These are phyloP conservation scores for Rhodocollybia butyracea DNA, from an alignment of 768 basidiomycete species.

Conservation along the genomic window DNA sequence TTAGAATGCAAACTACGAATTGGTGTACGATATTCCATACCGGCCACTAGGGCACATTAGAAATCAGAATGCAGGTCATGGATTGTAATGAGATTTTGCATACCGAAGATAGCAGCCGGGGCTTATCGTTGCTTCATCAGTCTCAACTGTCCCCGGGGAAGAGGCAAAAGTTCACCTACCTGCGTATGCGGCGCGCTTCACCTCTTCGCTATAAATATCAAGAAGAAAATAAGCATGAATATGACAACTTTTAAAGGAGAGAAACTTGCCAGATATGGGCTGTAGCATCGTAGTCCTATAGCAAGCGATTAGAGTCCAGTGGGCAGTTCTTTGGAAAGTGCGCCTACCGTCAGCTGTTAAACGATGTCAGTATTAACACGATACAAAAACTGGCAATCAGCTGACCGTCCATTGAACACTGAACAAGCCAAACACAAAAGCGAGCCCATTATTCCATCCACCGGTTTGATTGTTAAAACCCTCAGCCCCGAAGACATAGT, in stretches of 20 bases:
- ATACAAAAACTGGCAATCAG: too few species aligned
- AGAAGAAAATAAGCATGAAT: constrained; percentile 3
- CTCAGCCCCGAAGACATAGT: too few species aligned
- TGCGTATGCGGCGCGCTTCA: constrained; percentile 75
- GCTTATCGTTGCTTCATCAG: too few species aligned
- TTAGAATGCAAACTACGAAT: neutral
- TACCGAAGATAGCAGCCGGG: too few species aligned
- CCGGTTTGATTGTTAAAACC: too few species aligned
- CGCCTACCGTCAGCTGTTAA: constrained; percentile 53
- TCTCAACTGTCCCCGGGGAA: constrained; percentile 4
- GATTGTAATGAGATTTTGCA: too few species aligned
- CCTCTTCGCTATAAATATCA: constrained; percentile 56
- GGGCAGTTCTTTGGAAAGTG: neutral
- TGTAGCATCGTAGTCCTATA: too few species aligned
- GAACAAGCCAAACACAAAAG: too few species aligned
- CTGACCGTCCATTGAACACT: too few species aligned
- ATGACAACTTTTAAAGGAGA: constrained; percentile 45
- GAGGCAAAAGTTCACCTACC: constrained; percentile 35
- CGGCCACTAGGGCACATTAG: constrained; percentile 59
- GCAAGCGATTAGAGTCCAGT: constrained; percentile 77
- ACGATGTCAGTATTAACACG: neutral
- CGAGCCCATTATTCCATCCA: too few species aligned
- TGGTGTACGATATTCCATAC: constrained; percentile 17
- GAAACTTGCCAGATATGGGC: too few species aligned
- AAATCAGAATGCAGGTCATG: constrained; percentile 38